Evolutionary conservation across 2,329 filamentous ascomycete species (phyloP), one percentile per base, ranked within the genome.

Genomic region (Trichoderma citrinoviride): DNA sequence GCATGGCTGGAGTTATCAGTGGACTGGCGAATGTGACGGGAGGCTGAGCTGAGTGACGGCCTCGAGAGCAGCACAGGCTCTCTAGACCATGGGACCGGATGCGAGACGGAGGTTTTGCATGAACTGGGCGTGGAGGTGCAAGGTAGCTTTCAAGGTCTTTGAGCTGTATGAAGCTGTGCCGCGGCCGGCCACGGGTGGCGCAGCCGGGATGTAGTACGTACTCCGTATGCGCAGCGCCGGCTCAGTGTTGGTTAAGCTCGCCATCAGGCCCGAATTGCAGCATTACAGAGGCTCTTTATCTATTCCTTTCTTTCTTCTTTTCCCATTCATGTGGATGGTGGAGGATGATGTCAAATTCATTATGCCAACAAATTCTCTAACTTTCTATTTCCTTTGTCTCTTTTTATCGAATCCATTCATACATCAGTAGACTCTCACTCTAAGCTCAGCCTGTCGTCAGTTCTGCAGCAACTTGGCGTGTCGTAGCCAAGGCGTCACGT

Each of bases 1-100:
- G 90, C 90, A 96, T 95, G 64, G 70, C 67, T 63, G 14, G 37
- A 25, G 7, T 17, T 10, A n/a, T n/a, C n/a, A 27, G 47, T 29
- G 41, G 44, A 56, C 56, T 17, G 23, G 17, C 37, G 52, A 15
- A 55, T 27, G 15, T 43, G 29, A 40, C 17, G 29, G 40, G n/a
- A 2, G 29, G 25, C 21, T 58, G 44, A 44, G 46, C 23, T 27
- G 23, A 43, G 47, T 52, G 44, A 23, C 14, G n/a, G 53, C 44
- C 46, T 46, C 37, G 53, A 64, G 53, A 57, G 61, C 46, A 15
- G 53, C 61, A 52, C 33, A 50, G 56, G 61, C 53, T 56, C 52
- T 21, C 61, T 52, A 58, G 61, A 50, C 50, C 52, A 44, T 7
- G 41, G 19, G 15, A 43, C 21, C 23, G 33, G 19, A 56, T 57